These are phyloP conservation scores for Phytophthora melonis DNA, from an alignment of 352 stramenopile species.

Conservation along the genomic window DNA sequence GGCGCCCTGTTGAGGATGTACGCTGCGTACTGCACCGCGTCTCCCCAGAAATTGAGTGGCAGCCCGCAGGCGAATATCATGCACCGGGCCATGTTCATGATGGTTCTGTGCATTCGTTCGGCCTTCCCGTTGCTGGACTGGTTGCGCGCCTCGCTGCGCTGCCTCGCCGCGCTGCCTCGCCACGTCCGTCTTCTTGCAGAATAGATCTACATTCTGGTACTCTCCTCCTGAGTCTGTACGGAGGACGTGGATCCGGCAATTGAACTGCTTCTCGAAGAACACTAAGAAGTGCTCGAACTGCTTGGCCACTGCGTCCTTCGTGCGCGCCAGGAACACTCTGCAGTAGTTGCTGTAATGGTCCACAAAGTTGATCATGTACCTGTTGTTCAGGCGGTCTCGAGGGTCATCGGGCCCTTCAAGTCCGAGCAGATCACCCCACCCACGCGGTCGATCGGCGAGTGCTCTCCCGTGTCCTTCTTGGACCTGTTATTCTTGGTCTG, in stretches of 20 bases:
- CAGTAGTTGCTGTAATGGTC: not conserved
- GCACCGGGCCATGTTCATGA: constrained; percentile 42
- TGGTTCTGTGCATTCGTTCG: constrained; percentile 43
- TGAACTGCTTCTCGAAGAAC: too few species aligned
- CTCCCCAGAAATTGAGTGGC: constrained; percentile 36
- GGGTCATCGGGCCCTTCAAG: not conserved
- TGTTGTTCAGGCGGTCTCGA: not conserved
- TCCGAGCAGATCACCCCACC: not conserved
- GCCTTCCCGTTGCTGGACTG: constrained; percentile 38
- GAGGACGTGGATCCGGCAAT: too few species aligned
- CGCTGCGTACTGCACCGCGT: constrained; percentile 33
- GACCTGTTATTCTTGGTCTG: too few species aligned
- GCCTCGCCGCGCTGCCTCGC: too few species aligned
- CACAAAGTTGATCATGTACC: not conserved
- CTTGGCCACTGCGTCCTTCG: not conserved
- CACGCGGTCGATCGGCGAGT: not conserved
- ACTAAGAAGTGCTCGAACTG: not conserved
- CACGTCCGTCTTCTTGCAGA: constrained; percentile 2
- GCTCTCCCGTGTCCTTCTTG: too few species aligned
- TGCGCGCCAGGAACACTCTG: not conserved
- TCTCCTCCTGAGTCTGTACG: too few species aligned
- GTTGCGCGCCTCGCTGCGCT: not conserved
- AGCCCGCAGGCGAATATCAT: constrained; percentile 40
- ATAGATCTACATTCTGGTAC: not conserved
- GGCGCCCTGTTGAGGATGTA: constrained; percentile 44